A percentile compares a stretch with the other conserved stretches of the same genome.
Evolutionary conservation across 2,329 filamentous ascomycete species (phyloP).

Genomic region (Colletotrichum aenigma): DNA sequence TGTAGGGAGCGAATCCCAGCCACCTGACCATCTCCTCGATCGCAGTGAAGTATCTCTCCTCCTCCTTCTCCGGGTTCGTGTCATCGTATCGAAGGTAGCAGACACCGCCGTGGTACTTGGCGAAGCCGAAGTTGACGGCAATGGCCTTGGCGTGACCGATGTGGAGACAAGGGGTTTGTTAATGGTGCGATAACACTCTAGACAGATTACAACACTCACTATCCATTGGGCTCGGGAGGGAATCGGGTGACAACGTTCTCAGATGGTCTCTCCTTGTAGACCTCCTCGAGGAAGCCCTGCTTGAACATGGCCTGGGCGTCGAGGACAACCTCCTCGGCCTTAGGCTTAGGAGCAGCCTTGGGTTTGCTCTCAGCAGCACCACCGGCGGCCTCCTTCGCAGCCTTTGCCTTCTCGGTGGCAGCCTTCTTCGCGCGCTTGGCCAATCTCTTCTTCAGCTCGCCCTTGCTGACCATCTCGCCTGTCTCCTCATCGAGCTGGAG

Average conservation of each 20-base stretch:
- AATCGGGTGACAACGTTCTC: conserved; percentile 73
- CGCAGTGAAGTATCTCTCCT: conserved; percentile 87
- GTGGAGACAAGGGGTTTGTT: conserved; percentile 14
- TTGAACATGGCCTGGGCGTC: conserved; percentile 77
- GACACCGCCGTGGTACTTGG: conserved; percentile 76
- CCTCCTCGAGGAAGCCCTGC: conserved; percentile 74
- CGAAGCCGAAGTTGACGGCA: conserved; percentile 95
- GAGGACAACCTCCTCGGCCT: conserved; percentile 47
- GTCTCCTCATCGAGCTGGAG: conserved; percentile 67
- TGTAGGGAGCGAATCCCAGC: conserved; percentile 63
- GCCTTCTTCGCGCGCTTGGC: conserved; percentile 65
- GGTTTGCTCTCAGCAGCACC: conserved; percentile 27
- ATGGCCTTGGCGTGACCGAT: conserved; percentile 97
- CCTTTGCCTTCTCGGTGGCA: conserved; percentile 55
- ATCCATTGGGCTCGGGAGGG: conserved; percentile 90
- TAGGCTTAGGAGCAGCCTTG: conserved; percentile 40
- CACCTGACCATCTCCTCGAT: conserved; percentile 88
- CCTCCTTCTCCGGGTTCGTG: conserved; percentile 92
- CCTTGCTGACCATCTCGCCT: conserved; percentile 69
- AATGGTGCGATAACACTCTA: conserved; percentile 45
- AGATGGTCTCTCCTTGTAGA: conserved; percentile 70
- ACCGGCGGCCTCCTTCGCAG: conserved; percentile 34
- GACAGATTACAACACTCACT: conserved; percentile 48
- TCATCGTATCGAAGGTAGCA: conserved; percentile 81
- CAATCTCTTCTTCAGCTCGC: conserved; percentile 65